phyloP scores from a whole-genome alignment of 75 land plant genomes.

The Sequoia sempervirens region DNA sequence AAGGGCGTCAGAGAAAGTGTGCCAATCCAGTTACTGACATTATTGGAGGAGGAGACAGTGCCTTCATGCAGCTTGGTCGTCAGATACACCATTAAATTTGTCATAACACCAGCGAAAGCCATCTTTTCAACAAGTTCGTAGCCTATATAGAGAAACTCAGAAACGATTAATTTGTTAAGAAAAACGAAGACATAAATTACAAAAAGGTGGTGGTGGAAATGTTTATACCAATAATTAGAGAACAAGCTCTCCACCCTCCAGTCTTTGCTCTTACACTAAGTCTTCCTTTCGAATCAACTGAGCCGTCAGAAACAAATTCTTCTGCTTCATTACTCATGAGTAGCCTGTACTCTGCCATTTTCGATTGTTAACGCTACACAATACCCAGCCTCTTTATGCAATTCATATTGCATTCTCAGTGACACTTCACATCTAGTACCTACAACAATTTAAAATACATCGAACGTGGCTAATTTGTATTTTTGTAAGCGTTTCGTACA shows the following conservation, averaged over 20 bases:
- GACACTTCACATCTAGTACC: no score
- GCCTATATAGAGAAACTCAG: slow-evolving; percentile 16
- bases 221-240: slow-evolving; percentile 25
- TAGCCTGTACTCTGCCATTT: no score
- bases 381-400: no score
- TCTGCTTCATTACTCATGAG: neutral
- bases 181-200: neutral
- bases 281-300: slow-evolving; percentile 28
- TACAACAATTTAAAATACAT: no score
- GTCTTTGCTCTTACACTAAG: slow-evolving; percentile 20
- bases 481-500: no score
- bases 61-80: slow-evolving; percentile 63
- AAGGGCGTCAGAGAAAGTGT: slow-evolving; percentile 70
- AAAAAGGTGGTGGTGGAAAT: neutral
- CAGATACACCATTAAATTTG: slow-evolving; percentile 62
- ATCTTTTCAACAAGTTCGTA: slow-evolving; percentile 71
- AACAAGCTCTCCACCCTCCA: slow-evolving; percentile 31
- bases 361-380: no score
- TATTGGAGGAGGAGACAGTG: slow-evolving; percentile 53
- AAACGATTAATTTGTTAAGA: neutral
- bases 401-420: no score
- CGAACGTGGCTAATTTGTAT: no score
- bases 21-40: slow-evolving; percentile 77
- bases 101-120: slow-evolving; percentile 58
- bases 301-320: slow-evolving; percentile 17